phyloP scores from a whole-genome alignment of 192 early-diverging fungal genomes.

The Linnemannia schmuckeri region DNA sequence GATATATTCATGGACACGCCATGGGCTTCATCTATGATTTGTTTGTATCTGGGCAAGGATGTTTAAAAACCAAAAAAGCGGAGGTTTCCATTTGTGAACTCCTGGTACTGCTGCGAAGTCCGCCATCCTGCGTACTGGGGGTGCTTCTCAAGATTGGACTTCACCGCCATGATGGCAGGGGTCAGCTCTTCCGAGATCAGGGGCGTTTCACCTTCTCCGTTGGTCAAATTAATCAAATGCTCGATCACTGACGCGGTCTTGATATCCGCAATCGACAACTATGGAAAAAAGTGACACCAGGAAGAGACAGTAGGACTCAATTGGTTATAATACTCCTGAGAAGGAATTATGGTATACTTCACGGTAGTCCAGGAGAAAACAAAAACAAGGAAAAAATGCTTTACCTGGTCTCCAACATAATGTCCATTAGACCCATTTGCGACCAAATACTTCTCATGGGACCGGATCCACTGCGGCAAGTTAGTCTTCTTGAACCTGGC shows the following conservation, averaged over 20 bases:
- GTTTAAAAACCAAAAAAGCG: conserved; percentile 35
- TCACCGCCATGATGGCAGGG: conserved; percentile 48
- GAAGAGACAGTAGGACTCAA: background rate
- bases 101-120: conserved; percentile 29
- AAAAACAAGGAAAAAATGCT: background rate
- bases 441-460: conserved; percentile 23
- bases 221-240: conserved; percentile 15
- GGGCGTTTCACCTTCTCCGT: conserved; percentile 2
- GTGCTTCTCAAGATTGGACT: conserved; percentile 34
- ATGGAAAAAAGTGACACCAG: background rate
- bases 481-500: conserved; percentile 25
- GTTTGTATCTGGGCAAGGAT: background rate
- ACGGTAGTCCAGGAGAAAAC: background rate
- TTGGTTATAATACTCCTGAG: too few relatives aligned
- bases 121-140: conserved; percentile 38
- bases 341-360: too few relatives aligned
- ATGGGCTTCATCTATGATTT: background rate
- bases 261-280: conserved; percentile 42
- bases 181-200: conserved; percentile 36
- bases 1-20: background rate
- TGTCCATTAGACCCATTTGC: conserved; percentile 47
- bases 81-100: conserved; percentile 22
- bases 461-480: conserved; percentile 25
- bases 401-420: conserved; percentile 37
- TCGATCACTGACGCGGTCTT: conserved; percentile 42